phyloP scores from a whole-genome alignment of 225 moss, liverwort and hornwort species.

The Sphagnum contortum region DNA sequence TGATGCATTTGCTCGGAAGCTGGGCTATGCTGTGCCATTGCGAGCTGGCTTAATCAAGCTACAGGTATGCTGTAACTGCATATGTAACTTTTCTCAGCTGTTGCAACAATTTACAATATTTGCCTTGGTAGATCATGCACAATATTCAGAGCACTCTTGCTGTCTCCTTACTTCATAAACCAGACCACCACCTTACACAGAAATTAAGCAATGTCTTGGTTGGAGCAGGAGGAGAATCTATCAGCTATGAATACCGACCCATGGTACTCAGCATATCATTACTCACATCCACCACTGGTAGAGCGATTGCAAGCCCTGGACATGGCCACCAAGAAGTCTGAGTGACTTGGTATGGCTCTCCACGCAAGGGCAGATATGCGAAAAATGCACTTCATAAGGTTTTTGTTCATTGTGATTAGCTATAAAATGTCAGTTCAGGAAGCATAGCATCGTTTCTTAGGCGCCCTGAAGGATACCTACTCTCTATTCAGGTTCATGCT shows the following conservation, averaged over 20 bases:
- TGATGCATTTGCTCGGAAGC: slow-evolving; percentile 78
- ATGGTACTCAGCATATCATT: slow-evolving; percentile 95
- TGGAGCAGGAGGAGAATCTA: slow-evolving; percentile 79
- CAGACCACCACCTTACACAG: no score
- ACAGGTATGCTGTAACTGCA: slow-evolving; percentile 33
- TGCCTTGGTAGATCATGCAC: not conserved
- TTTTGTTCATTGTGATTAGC: no score
- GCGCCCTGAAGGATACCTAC: no score
- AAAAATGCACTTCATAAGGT: no score
- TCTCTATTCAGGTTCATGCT: no score
- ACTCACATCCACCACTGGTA: slow-evolving; percentile 95
- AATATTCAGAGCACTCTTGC: no score
- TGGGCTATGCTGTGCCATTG: slow-evolving; percentile 57
- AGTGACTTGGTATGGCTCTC: slow-evolving; percentile 5
- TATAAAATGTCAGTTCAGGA: no score
- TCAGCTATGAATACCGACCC: slow-evolving; percentile 96
- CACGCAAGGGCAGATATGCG: no score
- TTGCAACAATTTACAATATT: not conserved
- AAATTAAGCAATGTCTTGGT: not conserved
- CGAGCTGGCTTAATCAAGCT: slow-evolving; percentile 92
- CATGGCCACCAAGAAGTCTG: slow-evolving; percentile 45
- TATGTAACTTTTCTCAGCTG: no score
- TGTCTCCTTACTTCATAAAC: no score
- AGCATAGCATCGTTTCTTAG: no score
- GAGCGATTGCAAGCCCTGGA: slow-evolving; percentile 93